Evolutionary conservation across 2,329 filamentous ascomycete genomes (phyloP).

Genomic region (Neoascochyta sp.): DNA sequence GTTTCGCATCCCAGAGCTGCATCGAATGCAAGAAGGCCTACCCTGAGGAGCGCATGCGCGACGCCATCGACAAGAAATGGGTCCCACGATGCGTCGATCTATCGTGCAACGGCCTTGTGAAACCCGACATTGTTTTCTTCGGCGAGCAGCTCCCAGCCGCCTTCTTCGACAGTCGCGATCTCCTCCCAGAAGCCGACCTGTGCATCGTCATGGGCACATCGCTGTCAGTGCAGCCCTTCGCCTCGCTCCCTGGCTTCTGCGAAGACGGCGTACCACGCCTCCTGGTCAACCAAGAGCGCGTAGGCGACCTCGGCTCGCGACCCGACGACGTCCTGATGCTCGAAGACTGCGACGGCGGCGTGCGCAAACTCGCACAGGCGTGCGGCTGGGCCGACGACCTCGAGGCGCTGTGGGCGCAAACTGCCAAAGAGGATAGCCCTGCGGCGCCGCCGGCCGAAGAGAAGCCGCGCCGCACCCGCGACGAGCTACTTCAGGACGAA

Average conservation of each 20-base stretch:
- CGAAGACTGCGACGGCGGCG: conserved; percentile 77
- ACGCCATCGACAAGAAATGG: conserved; percentile 61
- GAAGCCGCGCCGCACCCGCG: conserved; percentile 44
- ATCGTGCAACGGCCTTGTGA: conserved; percentile 73
- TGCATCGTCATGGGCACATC: conserved; percentile 87
- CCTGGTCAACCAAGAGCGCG: conserved; percentile 80
- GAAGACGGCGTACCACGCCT: conserved; percentile 65
- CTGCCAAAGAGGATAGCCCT: conserved; percentile 48
- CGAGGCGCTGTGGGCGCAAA: conserved; percentile 67
- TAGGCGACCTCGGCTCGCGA: conserved; percentile 72
- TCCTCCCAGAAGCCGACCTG: conserved; percentile 65
- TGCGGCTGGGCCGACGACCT: conserved; percentile 85
- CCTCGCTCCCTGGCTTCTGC: conserved; percentile 67
- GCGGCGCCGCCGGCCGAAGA: conserved; percentile 35
- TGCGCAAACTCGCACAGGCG: conserved; percentile 71
- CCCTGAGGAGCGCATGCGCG: conserved; percentile 69
- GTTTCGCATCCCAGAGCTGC: conserved; percentile 84
- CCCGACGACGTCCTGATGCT: conserved; percentile 81
- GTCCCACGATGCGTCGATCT: conserved; percentile 65
- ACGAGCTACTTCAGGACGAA: conserved; percentile 57
- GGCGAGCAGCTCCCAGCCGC: conserved; percentile 66
- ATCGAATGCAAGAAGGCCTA: conserved; percentile 78
- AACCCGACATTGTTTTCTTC: conserved; percentile 95
- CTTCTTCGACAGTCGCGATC: conserved; percentile 59
- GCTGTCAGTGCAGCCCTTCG: conserved; percentile 83